A percentile compares a stretch with the other conserved stretches of the same genome.
These are phyloP conservation scores for Prunus mira DNA, from an alignment of 306 rosid genomes.

Conservation along the genomic window DNA sequence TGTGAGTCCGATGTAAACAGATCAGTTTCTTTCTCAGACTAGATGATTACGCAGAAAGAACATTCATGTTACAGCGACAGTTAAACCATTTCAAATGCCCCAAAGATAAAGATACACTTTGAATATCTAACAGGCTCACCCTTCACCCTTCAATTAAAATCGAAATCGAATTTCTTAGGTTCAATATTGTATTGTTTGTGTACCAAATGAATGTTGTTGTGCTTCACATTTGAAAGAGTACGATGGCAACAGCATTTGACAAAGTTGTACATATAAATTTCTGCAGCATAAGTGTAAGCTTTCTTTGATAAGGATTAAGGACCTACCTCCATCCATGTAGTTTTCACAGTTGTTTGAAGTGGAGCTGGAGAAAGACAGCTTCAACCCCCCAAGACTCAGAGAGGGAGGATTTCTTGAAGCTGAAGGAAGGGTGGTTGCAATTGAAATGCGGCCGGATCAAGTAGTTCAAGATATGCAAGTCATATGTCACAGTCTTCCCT, in stretches of 20 bases:
- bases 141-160: no score
- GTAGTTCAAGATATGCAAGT: background rate
- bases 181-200: background rate
- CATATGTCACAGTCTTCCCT: background rate
- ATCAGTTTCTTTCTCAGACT: constrained; percentile 21
- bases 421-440: constrained; percentile 30
- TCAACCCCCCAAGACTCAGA: background rate
- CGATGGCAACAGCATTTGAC: background rate
- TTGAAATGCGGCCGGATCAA: background rate
- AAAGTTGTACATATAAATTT: background rate
- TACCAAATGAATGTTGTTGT: background rate
- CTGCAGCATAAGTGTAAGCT: background rate
- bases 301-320: constrained; percentile 25
- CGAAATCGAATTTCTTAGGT: background rate
- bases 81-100: constrained; percentile 55
- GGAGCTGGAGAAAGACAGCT: constrained; percentile 67
- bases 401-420: constrained; percentile 42
- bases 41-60: constrained; percentile 35
- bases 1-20: constrained; percentile 22
- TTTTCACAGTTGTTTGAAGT: constrained; percentile 67
- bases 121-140: background rate
- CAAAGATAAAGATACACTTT: background rate
- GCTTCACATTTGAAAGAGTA: background rate
- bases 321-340: constrained; percentile 54
- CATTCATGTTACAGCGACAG: constrained; percentile 48